Evolutionary conservation across 306 rosid genomes (phyloP), one percentile per base, ranked within the genome.

Genomic region (Echinosophora koreensis): DNA sequence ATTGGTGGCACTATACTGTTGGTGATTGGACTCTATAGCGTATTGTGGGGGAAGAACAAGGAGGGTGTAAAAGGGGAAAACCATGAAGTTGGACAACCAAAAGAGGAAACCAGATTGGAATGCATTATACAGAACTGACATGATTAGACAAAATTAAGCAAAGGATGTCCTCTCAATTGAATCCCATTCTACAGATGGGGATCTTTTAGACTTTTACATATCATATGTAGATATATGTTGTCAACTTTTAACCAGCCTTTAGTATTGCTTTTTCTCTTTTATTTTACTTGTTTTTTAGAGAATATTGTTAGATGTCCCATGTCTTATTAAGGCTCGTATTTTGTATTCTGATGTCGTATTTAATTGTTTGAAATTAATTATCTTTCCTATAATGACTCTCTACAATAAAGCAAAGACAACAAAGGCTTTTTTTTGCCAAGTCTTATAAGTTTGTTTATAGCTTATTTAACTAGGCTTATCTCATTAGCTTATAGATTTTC

Each of bases 41-140:
- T 92, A 4, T 75, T 95, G 74, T 95, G 97, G 97, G 98, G 93
- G 28, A 95, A 95, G 87, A 89, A 81, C 54, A 92, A 70, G 44
- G 97, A 92, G 47, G 82, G 77, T 17, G 62, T 15, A 8, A 70
- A 84, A 55, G 38, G 5, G 4, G 69, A 78, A 65, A 68, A 55
- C 38, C 38, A 1, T 50, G 80, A 86, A 57, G 76, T 22, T 63
- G 78, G 6, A 72, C 77, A 85, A 34, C 18, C 61, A 10, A 94
- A 83, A 69, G 91, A 79, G 51, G 95, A 84, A 47, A 77, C 60
- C 60, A 71, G 61, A 63, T 84, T 83, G 79, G 88, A 84, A 74
- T 77, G 90, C 88, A 77, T 89, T 67, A 82, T 86, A 60, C 87
- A 84, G 47, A 79, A 78, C 11, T 88, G 74, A 66, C 13, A 12